Conservation (phyloP, 2,329 filamentous ascomycete genomes). For the Epichloe gansuensis region DNA sequence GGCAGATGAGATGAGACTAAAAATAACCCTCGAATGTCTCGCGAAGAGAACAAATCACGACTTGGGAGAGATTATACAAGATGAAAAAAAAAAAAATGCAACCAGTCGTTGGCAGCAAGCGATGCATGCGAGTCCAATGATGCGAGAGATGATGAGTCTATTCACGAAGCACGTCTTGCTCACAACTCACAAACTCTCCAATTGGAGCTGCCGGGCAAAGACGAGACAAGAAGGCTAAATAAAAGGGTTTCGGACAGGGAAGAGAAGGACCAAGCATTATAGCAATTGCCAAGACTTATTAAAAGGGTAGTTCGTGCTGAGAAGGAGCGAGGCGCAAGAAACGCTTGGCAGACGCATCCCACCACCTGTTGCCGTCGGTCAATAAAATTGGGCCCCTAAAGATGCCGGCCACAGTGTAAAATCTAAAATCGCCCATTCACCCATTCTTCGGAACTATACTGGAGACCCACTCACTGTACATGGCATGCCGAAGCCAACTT, state of each 20-base stretch:
- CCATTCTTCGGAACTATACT: no score
- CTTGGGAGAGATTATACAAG: neutral
- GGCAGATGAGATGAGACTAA: neutral
- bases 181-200: neutral
- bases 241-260: neutral
- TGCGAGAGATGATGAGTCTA: neutral
- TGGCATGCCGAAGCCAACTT: no score
- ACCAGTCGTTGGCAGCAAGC: neutral
- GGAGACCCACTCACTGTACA: no score
- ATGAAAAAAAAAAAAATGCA: neutral
- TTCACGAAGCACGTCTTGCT: neutral
- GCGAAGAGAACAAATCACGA: neutral
- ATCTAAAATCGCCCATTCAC: no score
- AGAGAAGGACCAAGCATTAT: neutral
- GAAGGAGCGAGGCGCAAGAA: constrained; percentile 75
- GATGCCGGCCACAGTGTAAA: no score
- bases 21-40: neutral
- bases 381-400: no score
- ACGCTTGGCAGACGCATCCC: constrained; percentile 32
- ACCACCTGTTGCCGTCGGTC: no score
- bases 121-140: neutral
- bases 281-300: neutral
- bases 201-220: neutral
- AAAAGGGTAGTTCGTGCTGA: neutral
- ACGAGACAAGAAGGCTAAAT: neutral